Percentiles rank a stretch among this genome's conserved stretches.
These are phyloP conservation scores for Rutstroemia sydowiana DNA, from an alignment of 2,329 filamentous ascomycete genomes.

Conservation along the genomic window DNA sequence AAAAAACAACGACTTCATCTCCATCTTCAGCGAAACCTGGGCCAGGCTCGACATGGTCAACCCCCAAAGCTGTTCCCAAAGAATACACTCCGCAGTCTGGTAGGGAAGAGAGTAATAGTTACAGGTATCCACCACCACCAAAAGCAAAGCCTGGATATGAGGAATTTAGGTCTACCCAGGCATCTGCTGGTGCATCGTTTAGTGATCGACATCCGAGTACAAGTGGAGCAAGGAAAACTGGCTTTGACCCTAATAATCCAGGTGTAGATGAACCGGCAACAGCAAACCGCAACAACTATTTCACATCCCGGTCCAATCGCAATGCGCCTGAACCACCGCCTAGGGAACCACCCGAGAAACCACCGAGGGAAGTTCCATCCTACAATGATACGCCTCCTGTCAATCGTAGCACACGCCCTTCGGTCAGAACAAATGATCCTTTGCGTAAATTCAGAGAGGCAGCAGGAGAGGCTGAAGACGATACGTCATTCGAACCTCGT, in stretches of 20 bases:
- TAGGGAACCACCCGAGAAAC: conserved; percentile 18
- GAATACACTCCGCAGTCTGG: conserved; percentile 19
- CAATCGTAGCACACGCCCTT: conserved; percentile 11
- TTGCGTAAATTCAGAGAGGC: conserved; percentile 40
- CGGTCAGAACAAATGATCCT: conserved; percentile 32
- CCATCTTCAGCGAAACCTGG: conserved; percentile 7
- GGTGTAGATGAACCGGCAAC: conserved; percentile 29
- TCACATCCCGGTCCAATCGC: conserved; percentile 24
- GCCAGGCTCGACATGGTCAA: conserved; percentile 14
- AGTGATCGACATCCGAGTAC: conserved; percentile 21
- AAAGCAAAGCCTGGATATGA: conserved; percentile 18
- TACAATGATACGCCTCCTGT: conserved; percentile 4
- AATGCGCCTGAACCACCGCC: conserved; percentile 21
- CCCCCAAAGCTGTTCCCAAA: conserved; percentile 21
- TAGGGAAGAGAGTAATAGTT: conserved; percentile 20
- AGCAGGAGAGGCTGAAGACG: conserved; percentile 27
- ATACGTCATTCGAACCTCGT: conserved; percentile 38
- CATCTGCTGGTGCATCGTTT: conserved; percentile 6
- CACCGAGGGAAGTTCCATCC: conserved; percentile 15
- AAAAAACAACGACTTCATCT: conserved; percentile 3
- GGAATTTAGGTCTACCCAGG: conserved; percentile 16
- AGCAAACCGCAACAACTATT: conserved; percentile 24
- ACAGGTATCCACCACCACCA: conserved; percentile 14
- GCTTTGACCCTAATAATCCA: conserved; percentile 28
- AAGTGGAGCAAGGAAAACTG: conserved; percentile 21